Evolutionary conservation across 1,139 yeast species (phyloP), one percentile per base, ranked within the genome.

Genomic region (Nematodospora anomalae): DNA sequence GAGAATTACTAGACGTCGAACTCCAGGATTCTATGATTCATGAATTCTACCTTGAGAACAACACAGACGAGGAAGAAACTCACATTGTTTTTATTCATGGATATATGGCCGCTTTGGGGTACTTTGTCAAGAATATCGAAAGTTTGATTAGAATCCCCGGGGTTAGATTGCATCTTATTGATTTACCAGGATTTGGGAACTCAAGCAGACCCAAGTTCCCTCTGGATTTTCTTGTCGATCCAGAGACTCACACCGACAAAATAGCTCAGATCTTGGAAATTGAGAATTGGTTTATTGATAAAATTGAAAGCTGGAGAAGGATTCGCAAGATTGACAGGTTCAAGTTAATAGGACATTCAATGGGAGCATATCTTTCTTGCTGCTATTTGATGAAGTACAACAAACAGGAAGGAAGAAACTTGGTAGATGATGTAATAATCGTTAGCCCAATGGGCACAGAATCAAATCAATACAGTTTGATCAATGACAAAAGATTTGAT

Each of bases 381-480:
- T 65, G 73, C 43, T 70, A 69, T 42, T 47, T 67, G 18, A 55
- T 69, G 68, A 69, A 69, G 44, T 67, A 67, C 43, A 63, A 64
- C 38, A 38, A 41, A 6, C 38, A 41, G 15, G 26, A 35, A 16
- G 49, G 37, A 1, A 28, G 41, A 4, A 41, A 41, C 2, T 38
- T 58, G 13, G 72, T 68, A 1, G 48, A 52, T 12, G 57, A 62
- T 22, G 57, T 67, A 23, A 53, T 67, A 12, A 45, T 60, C 12
- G 69, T 68, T 4, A 67, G 74, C 48, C 75, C 76, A 4, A 64
- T 70, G 73, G 76, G 76, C 3, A 68, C 76, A 0, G 76, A 70
- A 42, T 59, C 73, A 6, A 67, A 62, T 40, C 51, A 52, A 27
- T 43, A 46, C 11, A 67, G 74, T 46, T 58, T 69, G 42, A 53